phyloP scores from a whole-genome alignment of 2,329 filamentous ascomycete species.

The Phialocephala subalpina region DNA sequence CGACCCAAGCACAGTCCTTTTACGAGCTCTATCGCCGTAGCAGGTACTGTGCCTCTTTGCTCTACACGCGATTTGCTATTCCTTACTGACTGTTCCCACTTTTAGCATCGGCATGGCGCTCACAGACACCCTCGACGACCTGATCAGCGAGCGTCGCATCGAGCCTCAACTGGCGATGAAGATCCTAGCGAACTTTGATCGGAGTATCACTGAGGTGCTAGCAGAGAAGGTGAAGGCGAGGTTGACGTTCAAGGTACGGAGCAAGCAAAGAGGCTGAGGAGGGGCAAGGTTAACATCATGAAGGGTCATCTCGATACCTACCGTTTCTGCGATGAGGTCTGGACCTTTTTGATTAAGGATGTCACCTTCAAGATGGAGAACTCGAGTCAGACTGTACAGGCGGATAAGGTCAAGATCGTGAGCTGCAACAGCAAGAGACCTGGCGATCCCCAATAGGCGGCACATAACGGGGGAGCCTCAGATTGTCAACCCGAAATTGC shows the following conservation, averaged over 20 bases:
- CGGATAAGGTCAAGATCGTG: constrained; percentile 98
- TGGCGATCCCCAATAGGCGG: constrained; percentile 56
- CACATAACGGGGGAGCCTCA: not conserved
- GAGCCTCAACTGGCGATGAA: constrained; percentile 99
- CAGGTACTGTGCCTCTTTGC: constrained; percentile 72
- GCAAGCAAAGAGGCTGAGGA: not conserved
- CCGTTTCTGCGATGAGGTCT: constrained; percentile 99
- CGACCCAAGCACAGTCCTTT: constrained; percentile 63
- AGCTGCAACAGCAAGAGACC: constrained; percentile 92
- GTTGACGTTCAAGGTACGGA: constrained; percentile 87
- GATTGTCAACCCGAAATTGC: not conserved
- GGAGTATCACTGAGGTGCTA: constrained; percentile 88
- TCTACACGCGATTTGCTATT: constrained; percentile 38
- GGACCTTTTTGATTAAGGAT: constrained; percentile 99
- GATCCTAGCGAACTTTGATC: constrained; percentile 95
- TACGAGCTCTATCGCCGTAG: constrained; percentile 99
- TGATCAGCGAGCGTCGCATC: constrained; percentile 94
- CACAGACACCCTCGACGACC: constrained; percentile 95
- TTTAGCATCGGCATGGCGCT: constrained; percentile 88
- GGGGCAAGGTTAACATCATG: constrained; percentile 32
- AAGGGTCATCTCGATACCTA: constrained; percentile 98
- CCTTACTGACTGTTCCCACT: constrained; percentile 41
- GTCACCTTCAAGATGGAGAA: constrained; percentile 97
- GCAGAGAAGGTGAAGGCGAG: constrained; percentile 92
- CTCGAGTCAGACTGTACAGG: constrained; percentile 73